phyloP scores from a whole-genome alignment of 179 eudicot genomes.

The Beta corolliflora region DNA sequence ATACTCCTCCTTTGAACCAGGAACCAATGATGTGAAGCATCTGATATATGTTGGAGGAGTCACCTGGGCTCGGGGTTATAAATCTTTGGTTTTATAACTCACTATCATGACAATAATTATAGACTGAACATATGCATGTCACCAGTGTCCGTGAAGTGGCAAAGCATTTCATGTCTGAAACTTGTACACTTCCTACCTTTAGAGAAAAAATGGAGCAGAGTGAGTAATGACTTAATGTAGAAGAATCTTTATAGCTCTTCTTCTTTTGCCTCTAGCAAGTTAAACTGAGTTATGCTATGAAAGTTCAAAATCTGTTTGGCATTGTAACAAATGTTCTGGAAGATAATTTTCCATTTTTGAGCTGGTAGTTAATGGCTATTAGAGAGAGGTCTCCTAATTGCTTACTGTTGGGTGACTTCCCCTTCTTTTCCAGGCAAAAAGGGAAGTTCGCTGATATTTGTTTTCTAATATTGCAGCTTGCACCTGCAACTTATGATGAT shows the following conservation, averaged over 20 bases:
- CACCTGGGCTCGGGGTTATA: no score
- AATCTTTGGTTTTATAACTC: no score
- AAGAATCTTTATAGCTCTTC: background rate
- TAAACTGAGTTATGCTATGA: background rate
- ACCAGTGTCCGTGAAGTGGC: no score
- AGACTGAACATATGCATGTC: no score
- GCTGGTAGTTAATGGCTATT: background rate
- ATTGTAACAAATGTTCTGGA: background rate
- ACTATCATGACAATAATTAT: no score
- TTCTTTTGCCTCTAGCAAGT: background rate
- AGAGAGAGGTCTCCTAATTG: no score
- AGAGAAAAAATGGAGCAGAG: background rate
- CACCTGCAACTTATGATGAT: constrained; percentile 84
- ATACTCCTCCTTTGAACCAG: no score
- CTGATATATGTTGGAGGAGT: no score
- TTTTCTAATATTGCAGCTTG: constrained; percentile 58
- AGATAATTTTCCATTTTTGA: background rate
- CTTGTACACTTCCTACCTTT: background rate
- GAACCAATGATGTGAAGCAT: no score
- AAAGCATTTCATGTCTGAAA: background rate
- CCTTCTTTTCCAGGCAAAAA: background rate
- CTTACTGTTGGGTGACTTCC: no score
- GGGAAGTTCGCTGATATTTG: constrained; percentile 18
- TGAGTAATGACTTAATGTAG: no score
- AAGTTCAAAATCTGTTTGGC: background rate